These are phyloP conservation scores for Tolypocladium nubicola DNA, from an alignment of 2,329 filamentous ascomycete species.

Conservation along the genomic window DNA sequence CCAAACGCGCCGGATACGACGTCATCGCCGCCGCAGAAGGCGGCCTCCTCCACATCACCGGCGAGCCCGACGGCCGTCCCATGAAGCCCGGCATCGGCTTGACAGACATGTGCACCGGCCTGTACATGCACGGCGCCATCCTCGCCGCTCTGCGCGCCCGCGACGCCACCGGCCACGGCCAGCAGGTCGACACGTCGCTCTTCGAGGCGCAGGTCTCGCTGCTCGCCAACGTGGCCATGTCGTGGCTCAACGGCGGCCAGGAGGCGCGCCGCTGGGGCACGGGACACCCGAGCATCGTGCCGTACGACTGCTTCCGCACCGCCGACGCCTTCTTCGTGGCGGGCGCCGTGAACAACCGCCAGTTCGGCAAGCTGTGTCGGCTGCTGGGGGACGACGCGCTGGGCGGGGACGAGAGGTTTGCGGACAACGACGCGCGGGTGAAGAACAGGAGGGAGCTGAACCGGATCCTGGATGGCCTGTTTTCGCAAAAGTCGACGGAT, in stretches of 20 bases:
- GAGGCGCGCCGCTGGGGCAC: conserved; percentile 32
- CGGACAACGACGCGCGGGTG: conserved; percentile 19
- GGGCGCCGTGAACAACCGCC: conserved; percentile 24
- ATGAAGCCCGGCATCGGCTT: conserved; percentile 29
- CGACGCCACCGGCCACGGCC: conserved; percentile 24
- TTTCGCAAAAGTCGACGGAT: conserved; percentile 23
- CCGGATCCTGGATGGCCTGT: conserved; percentile 19
- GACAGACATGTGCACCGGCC: conserved; percentile 31
- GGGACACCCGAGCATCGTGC: conserved; percentile 34
- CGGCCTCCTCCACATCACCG: conserved; percentile 32
- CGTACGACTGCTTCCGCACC: conserved; percentile 32
- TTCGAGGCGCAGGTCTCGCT: conserved; percentile 32
- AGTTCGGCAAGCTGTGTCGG: conserved; percentile 19
- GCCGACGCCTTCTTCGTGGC: conserved; percentile 19
- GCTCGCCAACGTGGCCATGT: conserved; percentile 28
- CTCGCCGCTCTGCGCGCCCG: conserved; percentile 28
- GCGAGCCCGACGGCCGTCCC: conserved; percentile 26
- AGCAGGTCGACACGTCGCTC: conserved; percentile 31
- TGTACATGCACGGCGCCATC: conserved; percentile 34
- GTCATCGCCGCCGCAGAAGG: conserved; percentile 31
- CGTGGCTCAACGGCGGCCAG: conserved; percentile 25
- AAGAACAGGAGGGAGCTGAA: conserved; percentile 26
- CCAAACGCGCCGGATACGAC: conserved; percentile 31
- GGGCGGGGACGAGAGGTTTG: conserved; percentile 16
- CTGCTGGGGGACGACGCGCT: conserved; percentile 13